A percentile compares a stretch with the other conserved stretches of the same genome.
Evolutionary conservation across 306 rosid species (phyloP).

Genomic region (Dryas drummondii): DNA sequence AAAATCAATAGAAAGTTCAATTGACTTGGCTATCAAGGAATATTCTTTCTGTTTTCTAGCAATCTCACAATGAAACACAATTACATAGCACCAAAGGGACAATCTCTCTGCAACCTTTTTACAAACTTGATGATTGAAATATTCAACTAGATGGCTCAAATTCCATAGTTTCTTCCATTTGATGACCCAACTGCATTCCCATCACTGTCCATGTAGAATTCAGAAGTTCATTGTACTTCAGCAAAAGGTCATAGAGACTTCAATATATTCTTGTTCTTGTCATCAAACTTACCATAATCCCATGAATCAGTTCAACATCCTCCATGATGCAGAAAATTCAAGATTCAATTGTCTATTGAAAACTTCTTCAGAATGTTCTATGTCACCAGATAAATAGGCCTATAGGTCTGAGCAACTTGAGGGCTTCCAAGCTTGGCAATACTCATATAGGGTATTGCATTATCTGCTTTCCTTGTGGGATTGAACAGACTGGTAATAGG

Average conservation of each 20-base stretch:
- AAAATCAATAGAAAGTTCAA: not conserved
- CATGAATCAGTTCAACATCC: not conserved
- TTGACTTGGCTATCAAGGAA: not conserved
- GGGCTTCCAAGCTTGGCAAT: conserved; percentile 44
- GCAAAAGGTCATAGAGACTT: not conserved
- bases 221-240: not conserved
- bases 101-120: not conserved
- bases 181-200: conserved; percentile 3
- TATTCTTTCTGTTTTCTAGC: not conserved
- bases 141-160: not conserved
- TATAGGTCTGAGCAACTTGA: conserved; percentile 41
- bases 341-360: not conserved
- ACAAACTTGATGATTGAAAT: not conserved
- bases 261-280: not conserved
- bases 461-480: conserved; percentile 35
- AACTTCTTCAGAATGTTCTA: conserved; percentile 26
- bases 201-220: not conserved
- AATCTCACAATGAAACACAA: conserved; percentile 1
- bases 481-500: conserved; percentile 58
- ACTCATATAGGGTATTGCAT: conserved; percentile 52
- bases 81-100: not conserved
- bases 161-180: not conserved
- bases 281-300: not conserved
- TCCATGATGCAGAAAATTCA: not conserved
- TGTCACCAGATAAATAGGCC: conserved; percentile 68